Evolutionary conservation across 2,329 filamentous ascomycete species (phyloP).

Genomic region (Ceratocystiopsis minuta): DNA sequence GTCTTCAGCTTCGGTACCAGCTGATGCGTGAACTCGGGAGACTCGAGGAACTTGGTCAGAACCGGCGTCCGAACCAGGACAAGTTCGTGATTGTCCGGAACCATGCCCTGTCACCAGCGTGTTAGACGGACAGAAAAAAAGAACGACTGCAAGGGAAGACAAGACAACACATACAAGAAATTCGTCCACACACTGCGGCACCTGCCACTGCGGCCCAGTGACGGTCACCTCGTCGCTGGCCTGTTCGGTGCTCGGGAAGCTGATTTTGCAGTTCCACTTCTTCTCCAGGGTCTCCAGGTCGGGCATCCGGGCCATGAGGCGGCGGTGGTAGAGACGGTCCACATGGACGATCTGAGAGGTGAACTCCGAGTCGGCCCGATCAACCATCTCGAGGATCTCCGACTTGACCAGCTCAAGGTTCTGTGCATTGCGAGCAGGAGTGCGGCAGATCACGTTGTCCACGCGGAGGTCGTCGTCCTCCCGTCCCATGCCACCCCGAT

Average conservation of each 20-base stretch:
- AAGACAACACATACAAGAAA: conserved; percentile 47
- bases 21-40: conserved; percentile 62
- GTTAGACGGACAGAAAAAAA: conserved; percentile 1
- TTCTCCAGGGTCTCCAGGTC: conserved; percentile 93
- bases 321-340: conserved; percentile 86
- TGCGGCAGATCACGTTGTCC: conserved; percentile 97
- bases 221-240: conserved; percentile 93
- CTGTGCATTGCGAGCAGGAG: conserved; percentile 88
- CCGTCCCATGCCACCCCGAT: conserved; percentile 75
- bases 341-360: conserved; percentile 87
- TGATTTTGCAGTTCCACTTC: conserved; percentile 99
- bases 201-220: conserved; percentile 93
- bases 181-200: conserved; percentile 89
- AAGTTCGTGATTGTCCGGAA: conserved; percentile 87
- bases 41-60: conserved; percentile 66
- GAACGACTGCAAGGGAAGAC: neutral
- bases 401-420: conserved; percentile 95
- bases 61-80: conserved; percentile 60
- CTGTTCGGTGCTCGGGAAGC: conserved; percentile 92
- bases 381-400: conserved; percentile 98
- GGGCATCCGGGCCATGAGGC: conserved; percentile 70
- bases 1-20: conserved; percentile 69
- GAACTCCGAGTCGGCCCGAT: conserved; percentile 92
- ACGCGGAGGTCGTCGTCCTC: conserved; percentile 98
- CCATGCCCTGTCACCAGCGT: conserved; percentile 52